Conservation (phyloP, 208 protist genomes). For the Leishmania tropica region DNA sequence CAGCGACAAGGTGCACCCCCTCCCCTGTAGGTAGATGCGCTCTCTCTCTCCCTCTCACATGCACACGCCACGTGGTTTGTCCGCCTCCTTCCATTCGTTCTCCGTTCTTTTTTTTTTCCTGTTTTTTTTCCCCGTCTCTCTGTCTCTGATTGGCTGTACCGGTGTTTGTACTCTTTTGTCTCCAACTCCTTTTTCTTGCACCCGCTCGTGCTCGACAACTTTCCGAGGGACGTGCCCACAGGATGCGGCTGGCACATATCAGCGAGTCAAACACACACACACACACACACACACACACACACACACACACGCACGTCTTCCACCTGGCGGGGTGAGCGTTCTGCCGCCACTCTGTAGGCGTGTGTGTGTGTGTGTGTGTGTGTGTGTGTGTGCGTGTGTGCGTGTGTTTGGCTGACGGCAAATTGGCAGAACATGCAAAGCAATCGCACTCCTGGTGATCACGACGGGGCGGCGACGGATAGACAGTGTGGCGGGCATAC, state of each 20-base stretch:
- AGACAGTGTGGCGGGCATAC: neutral
- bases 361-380: no score
- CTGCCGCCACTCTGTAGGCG: no score
- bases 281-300: no score
- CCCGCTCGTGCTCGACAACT: no score
- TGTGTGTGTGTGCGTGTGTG: no score
- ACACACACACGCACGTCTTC: no score
- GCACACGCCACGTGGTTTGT: no score
- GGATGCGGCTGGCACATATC: neutral
- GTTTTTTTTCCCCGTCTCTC: neutral
- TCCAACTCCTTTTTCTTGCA: neutral
- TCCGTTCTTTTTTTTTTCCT: constrained; percentile 1
- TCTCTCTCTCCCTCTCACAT: neutral
- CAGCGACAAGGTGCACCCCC: neutral
- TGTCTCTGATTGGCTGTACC: neutral
- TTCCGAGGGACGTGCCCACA: neutral
- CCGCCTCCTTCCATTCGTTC: neutral
- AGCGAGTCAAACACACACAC: neutral
- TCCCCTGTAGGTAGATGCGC: neutral
- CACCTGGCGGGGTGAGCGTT: no score
- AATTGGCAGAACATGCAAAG: neutral
- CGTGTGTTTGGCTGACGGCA: neutral
- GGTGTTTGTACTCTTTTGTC: neutral
- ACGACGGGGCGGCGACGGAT: neutral
- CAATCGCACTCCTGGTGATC: neutral